Evolutionary conservation across 805 yeast genomes (phyloP).

Genomic region (Pichia ethanolica): DNA sequence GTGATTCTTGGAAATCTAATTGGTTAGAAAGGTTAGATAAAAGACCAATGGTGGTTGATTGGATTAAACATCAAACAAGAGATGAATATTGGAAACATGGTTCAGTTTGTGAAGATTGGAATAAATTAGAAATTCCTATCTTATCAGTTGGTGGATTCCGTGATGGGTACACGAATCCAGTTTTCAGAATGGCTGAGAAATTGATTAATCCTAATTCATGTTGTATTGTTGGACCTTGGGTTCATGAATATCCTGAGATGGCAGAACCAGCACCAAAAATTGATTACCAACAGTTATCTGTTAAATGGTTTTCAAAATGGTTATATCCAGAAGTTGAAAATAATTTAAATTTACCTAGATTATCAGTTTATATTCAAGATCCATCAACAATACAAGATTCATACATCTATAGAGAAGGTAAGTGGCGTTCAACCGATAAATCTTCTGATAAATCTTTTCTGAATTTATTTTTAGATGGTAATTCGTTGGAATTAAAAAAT

Average conservation of each 20-base stretch:
- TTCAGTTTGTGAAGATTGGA: constrained; percentile 35
- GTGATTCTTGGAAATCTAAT: constrained; percentile 33
- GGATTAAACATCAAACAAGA: constrained; percentile 38
- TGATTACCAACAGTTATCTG: constrained; percentile 36
- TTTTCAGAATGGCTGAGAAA: constrained; percentile 35
- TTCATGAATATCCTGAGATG: constrained; percentile 42
- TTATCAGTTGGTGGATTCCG: constrained; percentile 41
- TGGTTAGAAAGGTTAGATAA: constrained; percentile 34
- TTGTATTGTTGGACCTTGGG: constrained; percentile 41
- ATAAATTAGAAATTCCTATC: constrained; percentile 35
- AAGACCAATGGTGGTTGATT: constrained; percentile 34
- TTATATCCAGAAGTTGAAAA: constrained; percentile 24
- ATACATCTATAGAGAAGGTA: constrained; percentile 32
- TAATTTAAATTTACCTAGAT: constrained; percentile 26
- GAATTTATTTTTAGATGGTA: constrained; percentile 12
- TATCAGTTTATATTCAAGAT: constrained; percentile 37
- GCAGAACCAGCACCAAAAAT: constrained; percentile 39
- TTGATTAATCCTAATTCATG: constrained; percentile 34
- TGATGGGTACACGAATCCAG: constrained; percentile 40
- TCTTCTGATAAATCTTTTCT: constrained; percentile 12
- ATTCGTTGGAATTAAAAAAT: constrained; percentile 7
- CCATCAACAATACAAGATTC: constrained; percentile 34
- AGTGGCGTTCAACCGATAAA: constrained; percentile 30
- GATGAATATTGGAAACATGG: constrained; percentile 44
- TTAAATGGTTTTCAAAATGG: constrained; percentile 36